These are phyloP conservation scores for Hygrophila difformis DNA, from an alignment of 257 asterid genomes.

Conservation along the genomic window DNA sequence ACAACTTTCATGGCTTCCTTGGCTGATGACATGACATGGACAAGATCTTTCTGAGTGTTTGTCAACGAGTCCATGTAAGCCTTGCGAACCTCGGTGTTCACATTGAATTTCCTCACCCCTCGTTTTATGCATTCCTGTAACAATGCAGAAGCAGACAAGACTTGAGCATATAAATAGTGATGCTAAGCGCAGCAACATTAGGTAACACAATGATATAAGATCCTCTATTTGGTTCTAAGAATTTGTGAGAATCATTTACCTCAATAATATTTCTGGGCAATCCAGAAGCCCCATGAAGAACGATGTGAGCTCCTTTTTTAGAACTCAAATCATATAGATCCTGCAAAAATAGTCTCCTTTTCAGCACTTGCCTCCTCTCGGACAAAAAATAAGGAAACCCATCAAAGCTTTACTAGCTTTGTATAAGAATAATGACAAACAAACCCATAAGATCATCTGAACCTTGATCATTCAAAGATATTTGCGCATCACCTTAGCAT, in stretches of 20 bases:
- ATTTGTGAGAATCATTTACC: constrained; percentile 32
- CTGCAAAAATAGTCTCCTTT: too few relatives aligned
- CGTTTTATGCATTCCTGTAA: constrained; percentile 70
- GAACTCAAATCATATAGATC: constrained; percentile 63
- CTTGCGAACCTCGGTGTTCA: constrained; percentile 87
- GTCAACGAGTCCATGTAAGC: constrained; percentile 67
- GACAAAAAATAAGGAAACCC: too few relatives aligned
- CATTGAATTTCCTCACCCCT: constrained; percentile 90
- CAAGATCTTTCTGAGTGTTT: constrained; percentile 50
- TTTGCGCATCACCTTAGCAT: too few relatives aligned
- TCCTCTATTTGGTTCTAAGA: not conserved
- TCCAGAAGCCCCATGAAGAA: constrained; percentile 98
- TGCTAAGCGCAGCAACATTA: too few relatives aligned
- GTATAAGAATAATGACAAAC: too few relatives aligned
- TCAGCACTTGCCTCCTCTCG: not conserved
- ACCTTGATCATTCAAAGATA: too few relatives aligned
- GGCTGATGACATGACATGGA: constrained; percentile 62
- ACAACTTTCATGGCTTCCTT: constrained; percentile 90
- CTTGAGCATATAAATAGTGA: not conserved
- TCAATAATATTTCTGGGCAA: constrained; percentile 59
- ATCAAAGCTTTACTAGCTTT: too few relatives aligned
- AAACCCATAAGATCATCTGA: too few relatives aligned
- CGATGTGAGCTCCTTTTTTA: constrained; percentile 65
- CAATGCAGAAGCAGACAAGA: not conserved
- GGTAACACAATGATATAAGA: not conserved